A percentile compares a stretch with the other conserved stretches of the same genome.
Conservation (phyloP, 163 green algal species). For the Scenedesmus sp. region DNA sequence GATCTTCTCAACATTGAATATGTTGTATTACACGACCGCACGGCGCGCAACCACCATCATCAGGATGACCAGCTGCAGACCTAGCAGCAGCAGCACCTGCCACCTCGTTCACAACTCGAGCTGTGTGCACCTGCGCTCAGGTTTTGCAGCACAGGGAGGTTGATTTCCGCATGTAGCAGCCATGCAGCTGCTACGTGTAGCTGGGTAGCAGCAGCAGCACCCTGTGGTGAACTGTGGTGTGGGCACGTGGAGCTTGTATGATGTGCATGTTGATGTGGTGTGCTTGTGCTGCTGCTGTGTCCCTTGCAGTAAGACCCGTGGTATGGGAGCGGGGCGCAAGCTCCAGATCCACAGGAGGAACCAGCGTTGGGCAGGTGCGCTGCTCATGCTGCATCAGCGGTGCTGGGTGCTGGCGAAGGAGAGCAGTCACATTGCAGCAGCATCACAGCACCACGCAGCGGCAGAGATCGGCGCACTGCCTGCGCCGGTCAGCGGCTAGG, state of each 20-base stretch:
- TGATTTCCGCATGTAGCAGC: neutral
- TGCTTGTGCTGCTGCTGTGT: neutral
- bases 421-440: too few species aligned
- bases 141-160: neutral
- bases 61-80: neutral
- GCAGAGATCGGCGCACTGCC: neutral
- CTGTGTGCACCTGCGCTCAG: neutral
- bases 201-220: neutral
- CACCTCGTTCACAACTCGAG: neutral
- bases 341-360: conserved; percentile 92
- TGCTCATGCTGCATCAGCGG: neutral
- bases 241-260: neutral
- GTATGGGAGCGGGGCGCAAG: conserved; percentile 99
- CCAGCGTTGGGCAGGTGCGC: conserved; percentile 65
- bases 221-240: neutral
- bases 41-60: neutral
- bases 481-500: neutral
- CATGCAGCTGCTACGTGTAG: neutral
- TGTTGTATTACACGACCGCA: neutral
- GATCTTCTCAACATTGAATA: neutral
- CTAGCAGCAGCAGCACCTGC: neutral
- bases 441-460: neutral
- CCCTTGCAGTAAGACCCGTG: conserved; percentile 96
- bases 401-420: neutral
- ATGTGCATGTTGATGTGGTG: conserved; percentile 1